Base-by-base conservation (phyloP, 345 rosid species). In the Odontarrhena argentea region DNA sequence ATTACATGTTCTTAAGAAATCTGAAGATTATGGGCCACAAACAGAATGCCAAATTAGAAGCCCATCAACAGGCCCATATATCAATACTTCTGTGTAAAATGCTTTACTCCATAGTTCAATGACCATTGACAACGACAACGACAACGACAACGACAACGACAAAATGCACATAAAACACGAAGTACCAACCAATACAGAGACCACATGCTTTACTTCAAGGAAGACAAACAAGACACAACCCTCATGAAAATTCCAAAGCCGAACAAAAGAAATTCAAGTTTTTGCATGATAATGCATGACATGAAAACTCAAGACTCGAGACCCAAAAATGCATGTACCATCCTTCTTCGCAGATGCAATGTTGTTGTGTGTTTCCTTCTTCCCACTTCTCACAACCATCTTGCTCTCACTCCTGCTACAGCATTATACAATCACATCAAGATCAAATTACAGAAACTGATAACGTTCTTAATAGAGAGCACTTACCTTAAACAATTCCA, bases 401-500 rank as follows among this genome's bases (percentile, higher is more conserved):
- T 56, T 60, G 50, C 67, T 32, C 36, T 28, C 22, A 18, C 22
- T 18, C 22, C 71, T 73, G 71, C 51, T 11, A 69, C 40, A 6
- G 32, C 66, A 58, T 40, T n/a, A 50, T 2, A 49, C 25, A 57
- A 24, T 40, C 14, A 34, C 42, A 38, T 71, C 60, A 64, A 56
- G 15, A 25, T 43, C 44, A 12, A 5, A n/a, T 12, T 2, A 10
- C 6, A 55, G 15, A 40, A 24, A 6, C 10, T 69, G 32, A 1
- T 38, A 60, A 37, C 43, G 28, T 8, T 64, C 5, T 40, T 11
- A 34, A 46, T 48, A 32, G n/a, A 55, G 26, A 58, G 42, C 53
- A 63, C 95, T 81, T 81, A 84, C 90, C 79, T 80, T 48, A 94
- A 73, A 73, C 86, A 47, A 95, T 81, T 2, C 64, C 45, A 70